Evolutionary conservation across 2,329 filamentous ascomycete species (phyloP), one percentile per base, ranked within the genome.

Genomic region (Cordyceps farinosa): DNA sequence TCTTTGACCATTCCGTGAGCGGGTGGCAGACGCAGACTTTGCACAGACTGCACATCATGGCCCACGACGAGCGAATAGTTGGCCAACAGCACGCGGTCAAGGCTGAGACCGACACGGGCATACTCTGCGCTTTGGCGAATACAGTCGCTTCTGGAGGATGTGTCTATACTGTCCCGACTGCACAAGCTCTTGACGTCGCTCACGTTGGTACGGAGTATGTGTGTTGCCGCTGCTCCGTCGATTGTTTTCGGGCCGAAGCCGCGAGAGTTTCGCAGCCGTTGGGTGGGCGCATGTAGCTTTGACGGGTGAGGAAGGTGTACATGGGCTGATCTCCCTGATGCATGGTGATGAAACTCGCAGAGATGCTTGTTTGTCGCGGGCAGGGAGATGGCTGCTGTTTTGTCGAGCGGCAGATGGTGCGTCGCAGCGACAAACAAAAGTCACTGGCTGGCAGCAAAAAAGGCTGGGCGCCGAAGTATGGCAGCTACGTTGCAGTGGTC

Each of bases 31-130:
- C 10, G 15, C 40, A 17, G 38, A 15, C 48, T 45, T 36, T 36
- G 38, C 58, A 53, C 58, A 52, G 58, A 61, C 58, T 22, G 36
- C 34, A 27, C 22, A 42, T 42, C 45, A 36, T 40, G 29, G 44
- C 22, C 34, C 8, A 40, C 32, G 5, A 17, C 47, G 17, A 42
- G 56, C 34, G 27, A 34, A 59, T 38, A 59, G 34, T 15, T 48
- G 42, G 42, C 34, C 45, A 51, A 40, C 32, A n/a, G 27, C 45
- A 44, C 17, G 30, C 30, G 40, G 9, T 45, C 30, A 32, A 30
- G 32, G 17, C 36, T 22, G 45, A 59, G 11, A 40, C 42, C 56
- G 9, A n/a, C 45, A 32, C 5, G 15, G 42, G 45, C n/a, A 58
- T 58, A 17, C 44, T 53, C 22, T 53, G 51, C 51, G 51, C 51